Percentiles rank a stretch among this genome's conserved stretches.
phyloP scores from a whole-genome alignment of 2,329 filamentous ascomycete species.

The Fusarium coicis region DNA sequence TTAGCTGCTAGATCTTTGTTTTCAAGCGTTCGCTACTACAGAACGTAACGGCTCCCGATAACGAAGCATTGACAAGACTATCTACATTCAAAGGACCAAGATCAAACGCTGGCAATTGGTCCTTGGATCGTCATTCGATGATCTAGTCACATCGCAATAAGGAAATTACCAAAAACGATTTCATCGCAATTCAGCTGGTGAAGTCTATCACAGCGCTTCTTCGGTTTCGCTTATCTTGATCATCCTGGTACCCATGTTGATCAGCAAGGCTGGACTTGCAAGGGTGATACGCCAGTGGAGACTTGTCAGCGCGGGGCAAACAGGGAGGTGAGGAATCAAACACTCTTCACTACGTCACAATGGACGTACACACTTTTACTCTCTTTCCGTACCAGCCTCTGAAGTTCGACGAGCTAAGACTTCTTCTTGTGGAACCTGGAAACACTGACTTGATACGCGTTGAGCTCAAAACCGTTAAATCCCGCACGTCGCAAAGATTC shows the following conservation, averaged over 20 bases:
- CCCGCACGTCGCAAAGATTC: neutral
- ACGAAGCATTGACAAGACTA: neutral
- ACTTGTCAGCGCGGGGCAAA: neutral
- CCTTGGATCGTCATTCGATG: neutral
- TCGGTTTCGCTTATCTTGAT: neutral
- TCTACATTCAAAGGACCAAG: neutral
- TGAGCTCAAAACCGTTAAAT: neutral
- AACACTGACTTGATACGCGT: accelerated
- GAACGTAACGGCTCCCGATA: too few relatives aligned
- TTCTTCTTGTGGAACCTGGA: neutral
- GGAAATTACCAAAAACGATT: neutral
- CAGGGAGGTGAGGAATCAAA: accelerated
- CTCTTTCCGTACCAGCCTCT: neutral
- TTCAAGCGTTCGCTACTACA: too few relatives aligned
- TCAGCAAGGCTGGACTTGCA: neutral
- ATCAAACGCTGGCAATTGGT: accelerated
- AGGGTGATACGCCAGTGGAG: neutral
- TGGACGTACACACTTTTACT: neutral
- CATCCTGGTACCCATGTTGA: neutral
- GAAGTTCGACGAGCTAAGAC: accelerated
- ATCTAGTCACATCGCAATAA: accelerated
- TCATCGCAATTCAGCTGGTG: accelerated
- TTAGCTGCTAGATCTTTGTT: neutral
- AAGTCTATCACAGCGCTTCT: neutral
- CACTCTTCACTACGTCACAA: neutral